Percentiles rank a stretch among this genome's conserved stretches.
Evolutionary conservation across 495 filamentous ascomycete species (phyloP).

Genomic region (Haplographium delicatum): DNA sequence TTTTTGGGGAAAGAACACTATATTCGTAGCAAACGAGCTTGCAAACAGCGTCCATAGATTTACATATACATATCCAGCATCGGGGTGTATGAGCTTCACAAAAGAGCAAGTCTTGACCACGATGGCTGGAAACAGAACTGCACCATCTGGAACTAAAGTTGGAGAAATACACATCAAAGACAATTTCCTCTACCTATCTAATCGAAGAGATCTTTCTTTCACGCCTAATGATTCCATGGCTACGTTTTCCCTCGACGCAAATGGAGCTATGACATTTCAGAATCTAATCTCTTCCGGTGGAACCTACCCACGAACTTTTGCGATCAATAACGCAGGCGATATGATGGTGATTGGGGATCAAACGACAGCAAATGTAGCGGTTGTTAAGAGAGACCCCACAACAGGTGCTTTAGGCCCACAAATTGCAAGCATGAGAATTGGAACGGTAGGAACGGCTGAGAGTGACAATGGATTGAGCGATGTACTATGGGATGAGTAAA

Average conservation of each 20-base stretch:
- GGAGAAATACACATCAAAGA: slow-evolving; percentile 59
- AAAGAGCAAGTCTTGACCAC: slow-evolving; percentile 38
- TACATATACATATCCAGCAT: slow-evolving; percentile 45
- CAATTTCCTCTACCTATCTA: slow-evolving; percentile 36
- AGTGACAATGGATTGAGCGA: slow-evolving; percentile 19
- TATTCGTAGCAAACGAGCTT: slow-evolving; percentile 64
- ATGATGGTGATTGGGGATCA: slow-evolving; percentile 58
- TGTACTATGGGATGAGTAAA: slow-evolving; percentile 19
- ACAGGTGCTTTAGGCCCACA: slow-evolving; percentile 44
- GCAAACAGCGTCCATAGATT: slow-evolving; percentile 52
- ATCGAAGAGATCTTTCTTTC: slow-evolving; percentile 37
- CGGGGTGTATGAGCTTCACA: slow-evolving; percentile 41
- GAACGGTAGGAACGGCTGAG: slow-evolving; percentile 3
- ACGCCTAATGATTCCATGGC: slow-evolving; percentile 29
- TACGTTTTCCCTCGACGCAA: slow-evolving; percentile 36
- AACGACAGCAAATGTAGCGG: slow-evolving; percentile 49
- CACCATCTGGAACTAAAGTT: slow-evolving; percentile 40
- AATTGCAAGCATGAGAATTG: slow-evolving; percentile 17
- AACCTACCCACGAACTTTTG: slow-evolving; percentile 56
- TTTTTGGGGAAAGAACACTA: slow-evolving; percentile 44
- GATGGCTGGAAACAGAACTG: slow-evolving; percentile 31
- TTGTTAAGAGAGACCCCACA: slow-evolving; percentile 50
- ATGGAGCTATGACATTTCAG: slow-evolving; percentile 44
- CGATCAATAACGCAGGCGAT: slow-evolving; percentile 56
- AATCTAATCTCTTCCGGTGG: slow-evolving; percentile 52